phyloP scores from a whole-genome alignment of 495 filamentous ascomycete species.

The Schizothecium vesticola region DNA sequence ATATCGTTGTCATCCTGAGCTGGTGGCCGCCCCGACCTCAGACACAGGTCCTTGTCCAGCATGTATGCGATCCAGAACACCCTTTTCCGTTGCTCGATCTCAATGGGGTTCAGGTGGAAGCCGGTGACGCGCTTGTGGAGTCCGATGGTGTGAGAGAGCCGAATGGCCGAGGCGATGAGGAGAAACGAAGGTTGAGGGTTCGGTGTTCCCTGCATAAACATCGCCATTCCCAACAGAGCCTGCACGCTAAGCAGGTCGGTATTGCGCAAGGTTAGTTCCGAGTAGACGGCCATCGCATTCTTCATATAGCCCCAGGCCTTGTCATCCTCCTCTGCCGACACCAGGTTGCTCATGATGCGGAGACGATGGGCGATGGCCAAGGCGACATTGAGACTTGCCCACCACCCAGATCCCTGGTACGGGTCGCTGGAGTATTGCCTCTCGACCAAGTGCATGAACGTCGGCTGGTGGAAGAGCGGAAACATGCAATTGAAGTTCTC shows the following conservation, averaged over 20 bases:
- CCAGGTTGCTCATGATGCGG: slow-evolving; percentile 91
- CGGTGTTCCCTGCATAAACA: slow-evolving; percentile 93
- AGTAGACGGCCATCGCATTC: slow-evolving; percentile 88
- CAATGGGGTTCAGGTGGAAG: slow-evolving; percentile 83
- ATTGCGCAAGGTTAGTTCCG: slow-evolving; percentile 90
- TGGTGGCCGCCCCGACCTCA: slow-evolving; percentile 86
- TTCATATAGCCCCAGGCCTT: slow-evolving; percentile 95
- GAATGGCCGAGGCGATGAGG: slow-evolving; percentile 86
- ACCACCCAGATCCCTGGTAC: slow-evolving; percentile 97
- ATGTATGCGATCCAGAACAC: slow-evolving; percentile 99
- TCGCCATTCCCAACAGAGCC: slow-evolving; percentile 88
- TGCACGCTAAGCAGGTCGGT: slow-evolving; percentile 96
- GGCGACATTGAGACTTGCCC: slow-evolving; percentile 92
- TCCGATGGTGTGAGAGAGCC: slow-evolving; percentile 89
- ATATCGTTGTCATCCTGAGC: slow-evolving; percentile 97
- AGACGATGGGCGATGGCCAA: slow-evolving; percentile 87
- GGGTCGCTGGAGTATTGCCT: slow-evolving; percentile 86
- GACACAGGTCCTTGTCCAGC: slow-evolving; percentile 90
- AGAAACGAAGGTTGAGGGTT: slow-evolving; percentile 96
- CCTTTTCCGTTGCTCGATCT: slow-evolving; percentile 90
- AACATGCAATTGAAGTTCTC: slow-evolving; percentile 99
- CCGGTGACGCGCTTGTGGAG: slow-evolving; percentile 87
- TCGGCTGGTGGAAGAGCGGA: slow-evolving; percentile 93
- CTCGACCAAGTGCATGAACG: slow-evolving; percentile 94
- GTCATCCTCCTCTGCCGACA: slow-evolving; percentile 81